Evolutionary conservation across 768 basidiomycete genomes (phyloP).

Genomic region (Amanita pseudoporphyria): DNA sequence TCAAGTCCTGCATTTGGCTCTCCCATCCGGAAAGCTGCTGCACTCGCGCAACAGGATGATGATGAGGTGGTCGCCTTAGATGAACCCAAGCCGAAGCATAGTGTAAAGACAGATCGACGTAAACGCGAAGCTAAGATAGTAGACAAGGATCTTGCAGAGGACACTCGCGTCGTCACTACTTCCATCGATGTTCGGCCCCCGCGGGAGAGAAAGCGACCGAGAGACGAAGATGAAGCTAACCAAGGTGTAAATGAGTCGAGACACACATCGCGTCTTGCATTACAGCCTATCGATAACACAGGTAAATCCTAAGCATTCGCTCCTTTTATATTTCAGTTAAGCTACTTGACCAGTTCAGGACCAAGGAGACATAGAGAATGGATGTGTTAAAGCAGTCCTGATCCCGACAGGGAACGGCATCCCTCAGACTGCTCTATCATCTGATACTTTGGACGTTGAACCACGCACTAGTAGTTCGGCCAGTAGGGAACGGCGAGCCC

Average conservation of each 20-base stretch:
- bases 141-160: slow-evolving; percentile 18
- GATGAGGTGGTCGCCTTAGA: slow-evolving; percentile 26
- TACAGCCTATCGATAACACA: slow-evolving; percentile 35
- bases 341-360: slow-evolving; percentile 13
- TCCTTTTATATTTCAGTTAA: neutral
- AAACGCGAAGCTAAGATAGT: slow-evolving; percentile 36
- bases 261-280: slow-evolving; percentile 43
- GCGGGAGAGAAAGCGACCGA: slow-evolving; percentile 31
- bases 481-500: slow-evolving; percentile 46
- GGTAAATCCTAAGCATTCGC: slow-evolving; percentile 18
- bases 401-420: neutral
- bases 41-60: slow-evolving; percentile 47
- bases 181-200: slow-evolving; percentile 16
- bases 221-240: slow-evolving; percentile 23
- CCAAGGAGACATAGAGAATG: slow-evolving; percentile 10
- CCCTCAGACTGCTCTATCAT: slow-evolving; percentile 30
- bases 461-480: slow-evolving; percentile 23
- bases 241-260: slow-evolving; percentile 42
- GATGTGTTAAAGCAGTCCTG: neutral
- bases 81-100: slow-evolving; percentile 24
- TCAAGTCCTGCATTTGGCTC: slow-evolving; percentile 65
- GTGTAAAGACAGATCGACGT: slow-evolving; percentile 31
- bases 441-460: slow-evolving; percentile 31
- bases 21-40: slow-evolving; percentile 46
- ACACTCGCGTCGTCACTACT: slow-evolving; percentile 11